Conservation (phyloP, 495 filamentous ascomycete species). For the Xylaria curta region DNA sequence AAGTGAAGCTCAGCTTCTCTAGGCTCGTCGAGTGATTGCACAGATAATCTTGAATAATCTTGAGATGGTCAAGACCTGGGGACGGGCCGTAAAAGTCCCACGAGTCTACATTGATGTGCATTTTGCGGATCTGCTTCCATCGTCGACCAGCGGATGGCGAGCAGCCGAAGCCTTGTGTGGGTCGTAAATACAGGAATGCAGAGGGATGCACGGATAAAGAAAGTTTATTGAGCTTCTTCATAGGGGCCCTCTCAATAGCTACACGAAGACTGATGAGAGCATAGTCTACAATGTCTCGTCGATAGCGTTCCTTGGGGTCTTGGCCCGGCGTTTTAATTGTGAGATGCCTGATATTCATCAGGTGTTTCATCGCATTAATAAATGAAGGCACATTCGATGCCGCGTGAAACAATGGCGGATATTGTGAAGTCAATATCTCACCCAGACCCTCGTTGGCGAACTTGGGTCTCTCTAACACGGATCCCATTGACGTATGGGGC, state of each 20-base stretch:
- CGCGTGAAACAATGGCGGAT: constrained; percentile 81
- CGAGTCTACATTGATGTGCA: constrained; percentile 70
- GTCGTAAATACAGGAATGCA: constrained; percentile 72
- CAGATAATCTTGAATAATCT: constrained; percentile 76
- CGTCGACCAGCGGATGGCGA: constrained; percentile 65
- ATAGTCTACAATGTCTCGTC: constrained; percentile 79
- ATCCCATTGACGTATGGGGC: constrained; percentile 63
- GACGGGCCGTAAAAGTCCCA: constrained; percentile 61
- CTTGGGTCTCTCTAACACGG: constrained; percentile 59
- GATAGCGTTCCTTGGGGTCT: constrained; percentile 67
- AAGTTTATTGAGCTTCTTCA: constrained; percentile 65
- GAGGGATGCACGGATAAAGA: constrained; percentile 73
- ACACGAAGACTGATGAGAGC: constrained; percentile 81
- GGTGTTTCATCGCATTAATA: constrained; percentile 67
- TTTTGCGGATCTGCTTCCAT: constrained; percentile 74
- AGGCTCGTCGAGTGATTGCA: constrained; percentile 66
- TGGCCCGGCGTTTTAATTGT: constrained; percentile 75
- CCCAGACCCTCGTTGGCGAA: constrained; percentile 67
- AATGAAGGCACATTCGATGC: constrained; percentile 84
- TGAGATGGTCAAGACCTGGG: constrained; percentile 71
- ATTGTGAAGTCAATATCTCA: constrained; percentile 79
- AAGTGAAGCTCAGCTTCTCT: constrained; percentile 70
- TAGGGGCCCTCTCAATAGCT: constrained; percentile 69
- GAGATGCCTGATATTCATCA: constrained; percentile 70
- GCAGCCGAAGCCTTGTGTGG: constrained; percentile 68